Base-by-base conservation (phyloP, 1,139 yeast species). In the Pichia sp. region DNA sequence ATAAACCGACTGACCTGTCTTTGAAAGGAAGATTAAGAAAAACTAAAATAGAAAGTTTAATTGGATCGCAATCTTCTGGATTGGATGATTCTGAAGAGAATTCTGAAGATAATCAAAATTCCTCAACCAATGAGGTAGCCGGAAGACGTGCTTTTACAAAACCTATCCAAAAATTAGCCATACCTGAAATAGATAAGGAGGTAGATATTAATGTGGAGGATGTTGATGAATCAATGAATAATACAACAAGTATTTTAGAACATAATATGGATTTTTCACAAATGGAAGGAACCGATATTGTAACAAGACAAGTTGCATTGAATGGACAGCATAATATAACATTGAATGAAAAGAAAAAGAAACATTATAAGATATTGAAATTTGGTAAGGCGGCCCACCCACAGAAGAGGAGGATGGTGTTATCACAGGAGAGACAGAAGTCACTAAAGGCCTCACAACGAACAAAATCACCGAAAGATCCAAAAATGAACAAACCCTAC, bases 201-300 rank as follows among this genome's bases (percentile, higher is more conserved):
- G 11, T 30, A 9, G 41, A 36, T 10, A 6, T 26, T 30, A 34
- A 37, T 18, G n/a, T 18, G 8, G 46, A 46, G 7, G 34, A 42
- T 27, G 11, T 35, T 34, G 40, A 44, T 31, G 26, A 11, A 26
- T 37, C 41, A 6, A 47, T 47, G 50, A 41, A 37, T 27, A 44
- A 39, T 27, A 35, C 44, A 2, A 40, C 50, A 4, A 40, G 45
- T 5, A 47, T 47, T 31, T 35, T 47, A 35, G 50, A 47, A 38
- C 50, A 47, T 37, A 43, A 34, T 6, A 47, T 47, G 30, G 50
- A 47, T 2, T 47, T 25, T 18, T 34, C 31, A 34, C 31, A 46
- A 4, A 26, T 32, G 9, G 38, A 7, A 2, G 5, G 8, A 5
- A 4, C 8, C 5, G 29, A 27, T 10, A 3, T n/a, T 10, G 4